Conservation (phyloP, 1,284 basidiomycete species). For the Tylopilus sp. region DNA sequence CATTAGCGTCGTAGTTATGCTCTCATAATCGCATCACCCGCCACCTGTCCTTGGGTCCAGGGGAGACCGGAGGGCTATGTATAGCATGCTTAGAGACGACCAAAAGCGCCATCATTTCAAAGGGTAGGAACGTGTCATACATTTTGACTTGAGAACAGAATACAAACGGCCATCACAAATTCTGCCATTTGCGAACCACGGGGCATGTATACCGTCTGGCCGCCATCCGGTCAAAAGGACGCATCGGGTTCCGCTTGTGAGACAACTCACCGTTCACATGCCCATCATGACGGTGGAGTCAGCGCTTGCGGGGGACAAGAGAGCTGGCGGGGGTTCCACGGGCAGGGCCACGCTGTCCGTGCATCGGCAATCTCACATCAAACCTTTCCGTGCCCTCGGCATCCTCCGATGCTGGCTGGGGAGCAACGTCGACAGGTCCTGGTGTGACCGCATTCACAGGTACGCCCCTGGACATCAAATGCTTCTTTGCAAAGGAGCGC, state of each 20-base stretch:
- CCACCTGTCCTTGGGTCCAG: no score
- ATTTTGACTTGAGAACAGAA: neutral
- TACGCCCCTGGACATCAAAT: slow-evolving; percentile 56
- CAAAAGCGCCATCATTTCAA: neutral
- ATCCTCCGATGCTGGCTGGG: slow-evolving; percentile 50
- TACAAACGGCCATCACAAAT: slow-evolving; percentile 5
- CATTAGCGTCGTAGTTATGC: no score
- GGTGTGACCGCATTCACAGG: slow-evolving; percentile 49
- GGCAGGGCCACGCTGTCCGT: slow-evolving; percentile 53
- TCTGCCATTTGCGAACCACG: slow-evolving; percentile 13
- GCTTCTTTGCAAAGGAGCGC: slow-evolving; percentile 51
- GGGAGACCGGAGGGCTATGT: no score
- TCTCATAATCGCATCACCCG: no score
- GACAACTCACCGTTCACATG: slow-evolving; percentile 32
- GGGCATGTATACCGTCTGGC: slow-evolving; percentile 7
- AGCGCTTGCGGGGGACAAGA: slow-evolving; percentile 43
- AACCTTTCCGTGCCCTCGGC: slow-evolving; percentile 51
- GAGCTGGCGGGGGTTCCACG: slow-evolving; percentile 51
- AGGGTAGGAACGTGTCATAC: neutral
- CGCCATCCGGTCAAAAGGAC: slow-evolving; percentile 2
- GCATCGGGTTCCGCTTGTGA: neutral
- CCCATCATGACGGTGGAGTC: slow-evolving; percentile 40
- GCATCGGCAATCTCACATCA: slow-evolving; percentile 45
- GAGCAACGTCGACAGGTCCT: slow-evolving; percentile 46
- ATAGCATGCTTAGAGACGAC: no score